These are phyloP conservation scores for Globisporangium viniferum DNA, from an alignment of 352 stramenopile species.

Conservation along the genomic window DNA sequence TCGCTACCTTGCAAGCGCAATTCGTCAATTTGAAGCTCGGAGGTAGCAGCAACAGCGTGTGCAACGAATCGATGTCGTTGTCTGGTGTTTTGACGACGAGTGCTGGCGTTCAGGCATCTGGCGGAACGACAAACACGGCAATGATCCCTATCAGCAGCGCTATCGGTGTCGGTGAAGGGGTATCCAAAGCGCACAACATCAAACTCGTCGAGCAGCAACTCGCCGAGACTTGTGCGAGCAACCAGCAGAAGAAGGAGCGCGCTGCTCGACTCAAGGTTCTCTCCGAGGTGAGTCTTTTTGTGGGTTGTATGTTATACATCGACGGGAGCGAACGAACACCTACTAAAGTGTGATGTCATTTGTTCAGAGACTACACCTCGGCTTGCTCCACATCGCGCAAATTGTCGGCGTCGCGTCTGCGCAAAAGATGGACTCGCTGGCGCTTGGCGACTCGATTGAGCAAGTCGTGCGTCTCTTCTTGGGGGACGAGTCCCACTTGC, in stretches of 20 bases:
- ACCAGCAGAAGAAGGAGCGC: slow-evolving; percentile 74
- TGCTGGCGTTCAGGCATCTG: neutral
- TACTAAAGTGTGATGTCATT: neutral
- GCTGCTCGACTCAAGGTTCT: slow-evolving; percentile 49
- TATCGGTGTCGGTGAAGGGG: slow-evolving; percentile 11
- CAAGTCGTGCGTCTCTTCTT: slow-evolving; percentile 72
- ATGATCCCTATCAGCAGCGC: neutral
- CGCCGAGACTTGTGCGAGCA: slow-evolving; percentile 35
- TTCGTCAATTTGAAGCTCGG: slow-evolving; percentile 77
- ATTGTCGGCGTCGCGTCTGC: slow-evolving; percentile 52
- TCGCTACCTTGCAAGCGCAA: slow-evolving; percentile 53
- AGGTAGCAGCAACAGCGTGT: slow-evolving; percentile 23
- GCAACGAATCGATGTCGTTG: slow-evolving; percentile 15
- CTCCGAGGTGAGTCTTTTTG: slow-evolving; percentile 35
- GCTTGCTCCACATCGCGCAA: slow-evolving; percentile 73
- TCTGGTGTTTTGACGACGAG: slow-evolving; percentile 4
- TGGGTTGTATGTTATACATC: too few relatives aligned
- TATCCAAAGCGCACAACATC: slow-evolving; percentile 40
- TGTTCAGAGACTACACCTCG: slow-evolving; percentile 60
- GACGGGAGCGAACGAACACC: too few relatives aligned
- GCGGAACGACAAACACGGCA: neutral
- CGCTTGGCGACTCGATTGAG: slow-evolving; percentile 69
- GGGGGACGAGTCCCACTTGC: slow-evolving; percentile 70
- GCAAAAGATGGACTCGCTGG: slow-evolving; percentile 50
- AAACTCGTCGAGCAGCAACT: slow-evolving; percentile 73